Conservation (phyloP, 169 alveolate genomes). For the Eimeria necatrix region DNA sequence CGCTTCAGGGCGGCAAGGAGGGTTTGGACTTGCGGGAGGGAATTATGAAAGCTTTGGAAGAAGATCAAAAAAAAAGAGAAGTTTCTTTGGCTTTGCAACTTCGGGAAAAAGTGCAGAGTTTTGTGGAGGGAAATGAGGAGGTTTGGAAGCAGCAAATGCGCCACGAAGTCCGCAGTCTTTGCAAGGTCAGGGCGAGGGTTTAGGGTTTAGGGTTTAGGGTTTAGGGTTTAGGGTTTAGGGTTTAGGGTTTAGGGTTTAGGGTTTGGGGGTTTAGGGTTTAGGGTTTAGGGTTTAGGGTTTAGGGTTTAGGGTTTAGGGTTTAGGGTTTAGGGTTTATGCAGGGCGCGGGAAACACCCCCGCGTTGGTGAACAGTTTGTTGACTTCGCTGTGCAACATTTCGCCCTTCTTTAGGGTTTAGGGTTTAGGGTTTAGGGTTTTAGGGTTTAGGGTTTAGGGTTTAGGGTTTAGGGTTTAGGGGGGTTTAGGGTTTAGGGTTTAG, state of each 20-base stretch:
- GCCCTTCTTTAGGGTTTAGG: too few species aligned
- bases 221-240: neutral
- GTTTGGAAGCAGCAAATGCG: neutral
- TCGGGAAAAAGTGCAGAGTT: neutral
- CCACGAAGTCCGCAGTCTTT: neutral
- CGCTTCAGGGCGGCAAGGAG: neutral
- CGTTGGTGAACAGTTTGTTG: too few species aligned
- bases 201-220: conserved; percentile 78
- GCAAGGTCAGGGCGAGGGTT: conserved; percentile 75
- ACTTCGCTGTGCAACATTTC: too few species aligned
- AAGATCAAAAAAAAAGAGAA: conserved; percentile 89
- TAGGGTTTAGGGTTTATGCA: neutral
- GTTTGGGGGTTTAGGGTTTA: neutral
- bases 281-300: neutral
- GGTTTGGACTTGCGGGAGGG: neutral
- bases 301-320: conserved; percentile 32
- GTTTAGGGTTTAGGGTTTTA: neutral
- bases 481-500: too few species aligned
- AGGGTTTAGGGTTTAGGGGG: too few species aligned
- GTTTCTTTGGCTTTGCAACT: neutral
- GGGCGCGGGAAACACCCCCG: too few species aligned
- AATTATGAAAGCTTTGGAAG: conserved; percentile 52
- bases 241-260: conserved; percentile 5
- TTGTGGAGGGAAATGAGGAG: neutral
- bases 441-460: neutral